Evolutionary conservation across 164 flowering plant genomes (phyloP), one percentile per base, ranked within the genome.

Genomic region (Santalum album): DNA sequence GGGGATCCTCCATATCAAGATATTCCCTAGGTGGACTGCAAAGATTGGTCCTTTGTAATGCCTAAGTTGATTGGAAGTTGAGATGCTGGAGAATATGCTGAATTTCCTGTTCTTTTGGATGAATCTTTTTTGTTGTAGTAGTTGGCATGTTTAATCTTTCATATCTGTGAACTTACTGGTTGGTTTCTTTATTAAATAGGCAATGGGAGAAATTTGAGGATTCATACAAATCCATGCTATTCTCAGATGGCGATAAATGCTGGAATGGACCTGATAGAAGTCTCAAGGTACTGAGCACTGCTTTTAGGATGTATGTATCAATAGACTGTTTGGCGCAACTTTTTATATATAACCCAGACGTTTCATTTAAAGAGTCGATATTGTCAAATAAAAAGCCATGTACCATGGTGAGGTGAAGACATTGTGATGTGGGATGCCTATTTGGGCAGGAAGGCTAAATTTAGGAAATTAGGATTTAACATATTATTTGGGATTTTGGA

Each of bases 241-340:
- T 89, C 61, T 72, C 86, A 58, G 71, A 72, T 72, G 99, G 99
- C 15, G 96, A 89, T 51, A 81, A 54, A 56, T 92, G 99, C 74
- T 92, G 99, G 99, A 92, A 87, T 71, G 99, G 99, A 7, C 99
- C 97, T 50, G 92, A 85, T 60, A 83, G 99, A 78, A 92, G 95
- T 66, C 50, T 92, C 60, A 92, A 80, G 96, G 99, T 92, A 75
- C 25, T 27, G 47, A 50, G n/a, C 20, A 12, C 34, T 21, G 49
- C n/a, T n/a, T n/a, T n/a, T n/a, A n/a, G n/a, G n/a, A n/a, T n/a
- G n/a, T n/a, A n/a, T n/a, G n/a, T n/a, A n/a, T n/a, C 24, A n/a
- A 42, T 47, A 2, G 1, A 18, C 4, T 29, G 22, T 1, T n/a
- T 12, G 25, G 9, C 10, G 20, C 1, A 47, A 32, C 12, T 1